Evolutionary conservation across 768 basidiomycete genomes (phyloP).

Genomic region (Lyophyllum shimeji): DNA sequence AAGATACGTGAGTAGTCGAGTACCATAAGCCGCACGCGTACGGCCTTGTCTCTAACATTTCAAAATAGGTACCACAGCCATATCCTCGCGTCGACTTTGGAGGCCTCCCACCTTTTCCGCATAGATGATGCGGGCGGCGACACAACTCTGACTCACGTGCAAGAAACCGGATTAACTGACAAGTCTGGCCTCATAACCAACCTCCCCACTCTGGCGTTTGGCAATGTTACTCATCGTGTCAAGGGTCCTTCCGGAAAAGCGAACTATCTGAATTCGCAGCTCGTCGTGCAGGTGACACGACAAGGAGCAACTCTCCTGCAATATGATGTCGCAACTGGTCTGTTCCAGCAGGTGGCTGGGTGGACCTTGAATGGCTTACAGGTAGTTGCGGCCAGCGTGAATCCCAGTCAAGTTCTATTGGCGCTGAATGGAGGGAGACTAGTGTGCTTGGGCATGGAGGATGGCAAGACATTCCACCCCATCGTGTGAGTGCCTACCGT

Average conservation of each 20-base stretch:
- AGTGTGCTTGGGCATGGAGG: conserved; percentile 47
- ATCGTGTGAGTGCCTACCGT: conserved; percentile 26
- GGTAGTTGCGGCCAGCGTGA: conserved; percentile 70
- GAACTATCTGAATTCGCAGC: conserved; percentile 45
- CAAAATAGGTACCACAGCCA: conserved; percentile 48
- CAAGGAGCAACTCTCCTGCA: conserved; percentile 55
- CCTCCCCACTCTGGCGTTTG: conserved; percentile 61
- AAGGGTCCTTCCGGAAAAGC: conserved; percentile 25
- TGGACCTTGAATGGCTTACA: conserved; percentile 38
- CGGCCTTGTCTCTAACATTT: conserved; percentile 2
- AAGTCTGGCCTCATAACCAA: conserved; percentile 42
- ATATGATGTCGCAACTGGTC: conserved; percentile 43
- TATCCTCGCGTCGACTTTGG: conserved; percentile 59
- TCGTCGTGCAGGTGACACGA: conserved; percentile 73
- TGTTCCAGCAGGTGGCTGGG: conserved; percentile 40
- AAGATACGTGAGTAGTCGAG: conserved; percentile 44
- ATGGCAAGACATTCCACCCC: conserved; percentile 33
- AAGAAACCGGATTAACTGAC: conserved; percentile 25
- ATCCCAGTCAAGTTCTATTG: conserved; percentile 64
- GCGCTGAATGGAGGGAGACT: conserved; percentile 57
- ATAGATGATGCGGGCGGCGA: conserved; percentile 39
- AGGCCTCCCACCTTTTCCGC: conserved; percentile 52
- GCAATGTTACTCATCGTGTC: conserved; percentile 47
- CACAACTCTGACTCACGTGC: conserved; percentile 40
- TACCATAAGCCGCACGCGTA: neutral